Evolutionary conservation across 495 filamentous ascomycete genomes (phyloP), one percentile per base, ranked within the genome.

Genomic region (Podospora anserina): DNA sequence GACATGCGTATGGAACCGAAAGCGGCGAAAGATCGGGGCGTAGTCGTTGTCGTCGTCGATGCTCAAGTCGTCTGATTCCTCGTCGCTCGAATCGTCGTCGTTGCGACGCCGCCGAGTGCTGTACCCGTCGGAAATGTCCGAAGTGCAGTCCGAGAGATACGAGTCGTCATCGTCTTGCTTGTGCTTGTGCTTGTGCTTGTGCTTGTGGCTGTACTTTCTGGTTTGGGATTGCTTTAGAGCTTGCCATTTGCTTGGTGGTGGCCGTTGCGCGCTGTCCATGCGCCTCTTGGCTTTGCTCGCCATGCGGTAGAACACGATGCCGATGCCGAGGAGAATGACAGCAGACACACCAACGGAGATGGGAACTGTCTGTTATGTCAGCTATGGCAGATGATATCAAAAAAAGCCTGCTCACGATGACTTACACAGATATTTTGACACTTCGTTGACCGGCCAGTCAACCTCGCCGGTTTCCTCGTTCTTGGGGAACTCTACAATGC

Each of bases 261-360:
- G 39, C 9, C 39, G 39, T 49, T 49, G 39, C 13, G 39, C 39
- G 39, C 39, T 49, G 39, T 49, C 39, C 39, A 49, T 49, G 39
- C 39, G 39, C 39, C 13, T 49, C 39, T 49, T 49, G 15, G 39
- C 7, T 16, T 49, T 49, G 39, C 39, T 69, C 69, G 63, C 57
- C 34, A 9, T 53, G 55, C 61, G 61, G 13, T 18, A 69, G 66
- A 20, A 69, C 55, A 58, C 55, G 6, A 58, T 9, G 55, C 55
- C 23, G 69, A 68, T 18, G 70, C 67, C 18, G 67, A 64, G 53
- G 54, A 69, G 39, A 72, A 58, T 59, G 19, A 27, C 55, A 56
- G 62, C 64, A 0, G 70, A 72, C n/a, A 72, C 54, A 15, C 67
- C 70, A 18, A 72, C 70, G 66, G 66, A 13, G 18, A n/a, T n/a